Evolutionary conservation across 768 basidiomycete species (phyloP), one percentile per base, ranked within the genome.

Genomic region (Lactarius hengduanensis): DNA sequence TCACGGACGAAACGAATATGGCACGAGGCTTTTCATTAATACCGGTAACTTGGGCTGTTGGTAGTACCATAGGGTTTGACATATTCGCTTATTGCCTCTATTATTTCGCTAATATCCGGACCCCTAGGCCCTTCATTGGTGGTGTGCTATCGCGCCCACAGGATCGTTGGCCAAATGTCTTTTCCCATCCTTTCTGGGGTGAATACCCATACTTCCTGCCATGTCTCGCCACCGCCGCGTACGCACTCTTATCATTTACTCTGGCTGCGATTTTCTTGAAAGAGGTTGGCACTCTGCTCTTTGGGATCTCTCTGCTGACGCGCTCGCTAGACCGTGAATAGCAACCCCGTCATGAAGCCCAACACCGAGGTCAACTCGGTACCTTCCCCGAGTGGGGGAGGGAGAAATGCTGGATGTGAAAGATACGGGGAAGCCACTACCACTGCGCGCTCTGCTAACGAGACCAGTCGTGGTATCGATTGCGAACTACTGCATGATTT

Each of bases 401-500:
- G 26, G 28, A 2, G 47, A 58, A 4, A 3, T 4, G 47, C 5
- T n/a, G 36, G 36, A 53, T 62, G 45, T 15, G 3, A 57, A 50
- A 2, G 43, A 59, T 16, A 8, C 26, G 5, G 30, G 41, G 56
- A 45, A 30, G 40, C 73, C 75, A 0, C 13, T 69, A 16, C 55
- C 76, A 0, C 77, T 87, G 63, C 77, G 77, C 11, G 67, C 71
- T 34, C 70, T 81, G 28, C 62, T 76, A 50, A 73, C 69, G 11
- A 67, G 58, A 34, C 74, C 77, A 16, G 77, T 85, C 59, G 65
- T 80, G 57, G 72, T 84, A 55, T 76, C 81, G 26, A 71, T 82
- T 28, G 66, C 71, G 62, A 84, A 81, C 67, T 83, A 83, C 70
- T 77, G 73, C 55, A 69, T 72, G 6, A 74, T 84, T 16, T 76